Percentiles rank a stretch among this genome's conserved stretches.
phyloP scores from a whole-genome alignment of 2,329 filamentous ascomycete species.

The Trichoderma simmonsii region DNA sequence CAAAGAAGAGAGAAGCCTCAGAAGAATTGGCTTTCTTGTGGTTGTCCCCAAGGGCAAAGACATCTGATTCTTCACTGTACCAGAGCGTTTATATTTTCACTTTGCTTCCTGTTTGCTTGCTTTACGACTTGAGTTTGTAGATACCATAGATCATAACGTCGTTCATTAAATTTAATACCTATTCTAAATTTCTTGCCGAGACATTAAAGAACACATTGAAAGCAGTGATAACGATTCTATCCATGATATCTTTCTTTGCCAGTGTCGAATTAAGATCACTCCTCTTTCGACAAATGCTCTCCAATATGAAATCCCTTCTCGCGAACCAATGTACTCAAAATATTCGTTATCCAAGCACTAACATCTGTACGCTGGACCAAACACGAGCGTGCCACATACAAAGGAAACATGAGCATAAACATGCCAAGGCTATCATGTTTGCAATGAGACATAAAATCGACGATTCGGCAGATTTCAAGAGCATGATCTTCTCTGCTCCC shows the following conservation, averaged over 20 bases:
- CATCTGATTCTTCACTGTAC: neutral
- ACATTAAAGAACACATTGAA: neutral
- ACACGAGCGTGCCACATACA: neutral
- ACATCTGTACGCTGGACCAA: neutral
- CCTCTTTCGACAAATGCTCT: neutral
- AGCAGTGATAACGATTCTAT: neutral
- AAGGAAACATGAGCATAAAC: conserved; percentile 3
- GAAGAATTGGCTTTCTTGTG: neutral
- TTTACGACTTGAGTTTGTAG: neutral
- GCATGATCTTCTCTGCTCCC: neutral
- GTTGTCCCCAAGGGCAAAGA: neutral
- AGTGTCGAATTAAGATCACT: neutral
- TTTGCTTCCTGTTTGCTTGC: neutral
- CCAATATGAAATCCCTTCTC: neutral
- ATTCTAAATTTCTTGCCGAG: neutral
- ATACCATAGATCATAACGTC: neutral
- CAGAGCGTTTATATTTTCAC: neutral
- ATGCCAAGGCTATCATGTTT: neutral
- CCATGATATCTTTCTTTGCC: neutral
- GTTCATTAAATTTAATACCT: neutral
- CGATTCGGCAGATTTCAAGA: neutral
- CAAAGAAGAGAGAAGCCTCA: neutral
- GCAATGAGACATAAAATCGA: neutral
- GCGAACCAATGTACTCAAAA: neutral
- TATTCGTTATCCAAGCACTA: neutral